These are phyloP conservation scores for Plantago major DNA, from an alignment of 257 asterid species.

Conservation along the genomic window DNA sequence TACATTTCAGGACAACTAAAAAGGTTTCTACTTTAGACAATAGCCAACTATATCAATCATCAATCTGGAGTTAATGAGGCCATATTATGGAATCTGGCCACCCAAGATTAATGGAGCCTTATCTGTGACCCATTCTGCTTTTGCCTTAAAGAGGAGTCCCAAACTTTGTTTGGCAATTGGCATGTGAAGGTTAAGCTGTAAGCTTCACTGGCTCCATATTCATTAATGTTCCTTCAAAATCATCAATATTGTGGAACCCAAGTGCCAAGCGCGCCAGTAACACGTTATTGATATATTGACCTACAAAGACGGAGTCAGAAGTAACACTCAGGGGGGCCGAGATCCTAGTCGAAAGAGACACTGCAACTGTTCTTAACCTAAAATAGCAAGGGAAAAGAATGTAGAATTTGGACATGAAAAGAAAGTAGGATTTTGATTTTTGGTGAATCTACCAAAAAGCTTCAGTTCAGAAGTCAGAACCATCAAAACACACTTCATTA, in stretches of 20 bases:
- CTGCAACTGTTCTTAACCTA: too few relatives aligned
- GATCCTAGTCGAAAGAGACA: too few relatives aligned
- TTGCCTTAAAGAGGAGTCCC: not conserved
- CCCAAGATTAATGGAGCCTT: not conserved
- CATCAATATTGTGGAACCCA: slow-evolving; percentile 1
- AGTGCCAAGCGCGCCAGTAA: too few relatives aligned
- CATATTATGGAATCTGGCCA: not conserved
- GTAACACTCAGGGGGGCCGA: too few relatives aligned
- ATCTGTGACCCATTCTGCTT: slow-evolving; percentile 3
- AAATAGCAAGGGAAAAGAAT: too few relatives aligned
- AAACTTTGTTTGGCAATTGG: slow-evolving; percentile 3
- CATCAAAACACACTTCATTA: not conserved
- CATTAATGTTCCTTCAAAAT: not conserved
- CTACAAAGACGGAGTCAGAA: too few relatives aligned
- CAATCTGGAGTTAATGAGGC: not conserved
- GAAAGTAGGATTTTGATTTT: too few relatives aligned
- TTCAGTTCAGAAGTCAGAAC: not conserved
- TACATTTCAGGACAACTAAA: too few relatives aligned
- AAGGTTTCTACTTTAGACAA: not conserved
- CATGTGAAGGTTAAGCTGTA: not conserved
- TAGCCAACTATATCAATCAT: not conserved
- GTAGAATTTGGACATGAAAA: too few relatives aligned
- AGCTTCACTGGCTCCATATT: not conserved
- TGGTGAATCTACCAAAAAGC: not conserved
- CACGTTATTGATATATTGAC: too few relatives aligned